Evolutionary conservation across 345 rosid species (phyloP).

Genomic region (Eucalyptus erythrocorys): DNA sequence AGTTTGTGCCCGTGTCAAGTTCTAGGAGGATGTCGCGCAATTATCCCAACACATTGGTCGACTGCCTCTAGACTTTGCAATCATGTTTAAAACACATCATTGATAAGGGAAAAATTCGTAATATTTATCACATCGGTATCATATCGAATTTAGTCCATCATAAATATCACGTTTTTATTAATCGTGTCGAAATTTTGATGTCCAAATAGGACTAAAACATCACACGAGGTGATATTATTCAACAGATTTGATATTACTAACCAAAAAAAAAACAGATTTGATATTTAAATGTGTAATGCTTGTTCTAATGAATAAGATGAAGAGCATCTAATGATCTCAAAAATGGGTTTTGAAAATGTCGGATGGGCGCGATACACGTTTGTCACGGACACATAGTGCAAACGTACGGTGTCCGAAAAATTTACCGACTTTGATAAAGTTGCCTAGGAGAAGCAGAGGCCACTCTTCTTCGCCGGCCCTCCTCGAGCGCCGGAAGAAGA

Average conservation of each 20-base stretch:
- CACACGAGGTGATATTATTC: background rate
- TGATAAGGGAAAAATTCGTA: fast-evolving
- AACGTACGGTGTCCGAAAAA: background rate
- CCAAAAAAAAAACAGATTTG: too few relatives aligned
- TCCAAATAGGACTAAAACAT: background rate
- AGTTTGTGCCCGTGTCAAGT: background rate
- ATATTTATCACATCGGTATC: fast-evolving
- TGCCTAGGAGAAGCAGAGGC: background rate
- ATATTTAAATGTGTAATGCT: too few relatives aligned
- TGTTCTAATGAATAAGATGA: background rate
- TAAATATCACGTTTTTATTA: fast-evolving
- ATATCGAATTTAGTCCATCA: fast-evolving
- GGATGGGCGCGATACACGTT: background rate
- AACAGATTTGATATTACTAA: too few relatives aligned
- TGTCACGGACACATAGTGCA: background rate
- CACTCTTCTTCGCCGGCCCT: background rate
- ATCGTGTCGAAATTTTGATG: background rate
- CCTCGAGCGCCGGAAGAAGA: background rate
- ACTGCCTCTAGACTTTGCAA: background rate
- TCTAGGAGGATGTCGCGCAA: background rate
- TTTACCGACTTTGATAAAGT: background rate
- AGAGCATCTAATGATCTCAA: background rate
- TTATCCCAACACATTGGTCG: background rate
- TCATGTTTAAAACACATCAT: fast-evolving
- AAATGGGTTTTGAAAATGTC: background rate